phyloP scores from a whole-genome alignment of 495 filamentous ascomycete species.

The Xylaria flabelliformis region DNA sequence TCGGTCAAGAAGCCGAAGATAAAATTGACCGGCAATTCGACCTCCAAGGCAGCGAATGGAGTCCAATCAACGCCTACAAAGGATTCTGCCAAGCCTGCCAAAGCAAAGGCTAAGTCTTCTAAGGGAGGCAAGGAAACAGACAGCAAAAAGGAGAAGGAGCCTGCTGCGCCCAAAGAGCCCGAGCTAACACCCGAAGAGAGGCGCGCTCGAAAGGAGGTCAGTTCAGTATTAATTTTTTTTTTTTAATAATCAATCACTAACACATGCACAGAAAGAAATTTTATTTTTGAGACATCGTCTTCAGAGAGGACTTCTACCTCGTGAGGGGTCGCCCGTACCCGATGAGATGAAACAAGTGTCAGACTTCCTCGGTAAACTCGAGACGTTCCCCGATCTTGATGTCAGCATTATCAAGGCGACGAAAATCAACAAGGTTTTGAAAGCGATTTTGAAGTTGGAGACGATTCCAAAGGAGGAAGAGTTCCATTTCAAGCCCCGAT shows the following conservation, averaged over 20 bases:
- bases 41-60: slow-evolving; percentile 61
- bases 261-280: slow-evolving; percentile 63
- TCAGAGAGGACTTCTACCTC: slow-evolving; percentile 86
- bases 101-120: slow-evolving; percentile 63
- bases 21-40: slow-evolving; percentile 60
- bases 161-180: slow-evolving; percentile 52
- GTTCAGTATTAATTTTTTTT: slow-evolving; percentile 29
- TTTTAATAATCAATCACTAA: neutral
- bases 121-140: slow-evolving; percentile 71
- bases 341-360: slow-evolving; percentile 90
- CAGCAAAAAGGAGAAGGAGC: slow-evolving; percentile 67
- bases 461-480: slow-evolving; percentile 85
- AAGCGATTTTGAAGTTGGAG: slow-evolving; percentile 82
- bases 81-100: slow-evolving; percentile 52
- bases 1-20: slow-evolving; percentile 73
- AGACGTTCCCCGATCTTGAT: slow-evolving; percentile 79
- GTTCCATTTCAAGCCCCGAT: slow-evolving; percentile 81
- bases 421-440: slow-evolving; percentile 95
- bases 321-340: slow-evolving; percentile 79
- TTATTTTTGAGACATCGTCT: slow-evolving; percentile 88
- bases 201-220: slow-evolving; percentile 63
- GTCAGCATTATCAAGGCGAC: slow-evolving; percentile 82
- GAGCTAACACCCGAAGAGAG: slow-evolving; percentile 58
- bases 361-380: slow-evolving; percentile 78
- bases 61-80: slow-evolving; percentile 46